Base-by-base conservation (phyloP, 441 rosid genomes). In the Rhodomyrtus psidioides region DNA sequence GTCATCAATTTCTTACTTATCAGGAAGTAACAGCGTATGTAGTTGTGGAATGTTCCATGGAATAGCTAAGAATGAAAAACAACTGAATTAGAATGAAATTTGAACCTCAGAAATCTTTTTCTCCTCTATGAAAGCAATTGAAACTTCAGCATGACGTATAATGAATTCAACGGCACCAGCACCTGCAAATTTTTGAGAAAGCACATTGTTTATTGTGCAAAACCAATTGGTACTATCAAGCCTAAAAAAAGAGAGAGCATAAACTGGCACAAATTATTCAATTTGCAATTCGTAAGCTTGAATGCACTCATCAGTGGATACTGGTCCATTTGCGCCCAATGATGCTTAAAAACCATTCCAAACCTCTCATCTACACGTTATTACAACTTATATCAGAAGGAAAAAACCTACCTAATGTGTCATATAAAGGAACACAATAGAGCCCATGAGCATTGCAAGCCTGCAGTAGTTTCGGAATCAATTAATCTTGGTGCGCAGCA, bases 371-470 rank as follows among this genome's bases (percentile, higher is more conserved):
- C 85, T 86, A 59, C 14, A 86, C 23, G 57, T 46, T 58, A 54
- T 79, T 27, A 81, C 28, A 79, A 84, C 53, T 27, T 51, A 85
- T 27, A 49, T 34, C 44, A 57, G 82, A 87, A 83, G 87, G 90
- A 75, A 82, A 60, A 88, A 56, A 84, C 91, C 60, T 91, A 97
- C 99, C 99, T 92, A 96, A 87, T 86, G 98, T 97, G 88, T 97
- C 99, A 82, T 96, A 97, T 53, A 97, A 86, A 86, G 99, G 99
- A 51, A 97, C 99, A 87, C 99, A 97, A 87, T 91, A 94, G 55
- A 96, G 91, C 39, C 98, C 99, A 90, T 95, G 97, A 87, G 99
- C 99, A 90, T 95, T 96, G 90, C 99, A 97, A 9, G 99, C 99
- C 99, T 97, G 95, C 93, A 92, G 88, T 82, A 90, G 44, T 84